Conservation (phyloP, 805 yeast species). For the Saccharomycopsis synnaedendra region DNA sequence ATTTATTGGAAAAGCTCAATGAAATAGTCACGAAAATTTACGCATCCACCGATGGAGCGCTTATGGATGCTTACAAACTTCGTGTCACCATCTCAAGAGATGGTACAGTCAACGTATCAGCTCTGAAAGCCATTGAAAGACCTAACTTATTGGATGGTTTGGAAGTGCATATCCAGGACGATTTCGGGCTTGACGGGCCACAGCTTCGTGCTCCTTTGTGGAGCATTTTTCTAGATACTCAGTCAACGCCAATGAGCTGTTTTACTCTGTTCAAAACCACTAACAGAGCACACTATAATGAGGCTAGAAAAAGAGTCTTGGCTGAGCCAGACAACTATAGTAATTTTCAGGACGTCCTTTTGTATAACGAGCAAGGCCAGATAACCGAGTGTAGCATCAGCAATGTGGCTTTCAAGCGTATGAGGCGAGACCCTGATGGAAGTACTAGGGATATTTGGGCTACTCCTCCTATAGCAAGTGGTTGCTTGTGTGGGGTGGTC, state of each 20-base stretch:
- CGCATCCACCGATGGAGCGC: slow-evolving; percentile 5
- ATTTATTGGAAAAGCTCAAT: slow-evolving; percentile 30
- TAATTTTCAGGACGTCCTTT: slow-evolving; percentile 50
- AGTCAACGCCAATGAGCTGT: slow-evolving; percentile 46
- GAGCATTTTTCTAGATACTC: slow-evolving; percentile 51
- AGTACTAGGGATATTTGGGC: slow-evolving; percentile 42
- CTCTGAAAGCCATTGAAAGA: slow-evolving; percentile 17
- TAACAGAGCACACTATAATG: slow-evolving; percentile 47
- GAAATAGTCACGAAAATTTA: slow-evolving; percentile 5
- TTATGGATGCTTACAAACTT: slow-evolving; percentile 30
- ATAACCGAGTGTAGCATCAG: slow-evolving; percentile 78
- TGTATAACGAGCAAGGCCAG: slow-evolving; percentile 41
- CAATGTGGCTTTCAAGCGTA: slow-evolving; percentile 54
- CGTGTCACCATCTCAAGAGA: slow-evolving; percentile 30
- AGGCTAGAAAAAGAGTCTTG: slow-evolving; percentile 43
- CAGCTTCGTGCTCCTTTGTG: slow-evolving; percentile 26
- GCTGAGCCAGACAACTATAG: slow-evolving; percentile 21
- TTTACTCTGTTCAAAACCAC: slow-evolving; percentile 89
- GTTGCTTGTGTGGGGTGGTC: slow-evolving; percentile 79
- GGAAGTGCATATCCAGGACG: slow-evolving; percentile 3
- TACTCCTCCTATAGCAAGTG: slow-evolving; percentile 70
- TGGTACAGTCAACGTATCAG: slow-evolving; percentile 28
- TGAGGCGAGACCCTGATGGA: slow-evolving; percentile 16
- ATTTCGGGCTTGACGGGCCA: slow-evolving; percentile 17
- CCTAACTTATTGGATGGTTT: slow-evolving; percentile 20